Conservation (phyloP, 345 rosid species). For the Eucalyptus pauciflora region DNA sequence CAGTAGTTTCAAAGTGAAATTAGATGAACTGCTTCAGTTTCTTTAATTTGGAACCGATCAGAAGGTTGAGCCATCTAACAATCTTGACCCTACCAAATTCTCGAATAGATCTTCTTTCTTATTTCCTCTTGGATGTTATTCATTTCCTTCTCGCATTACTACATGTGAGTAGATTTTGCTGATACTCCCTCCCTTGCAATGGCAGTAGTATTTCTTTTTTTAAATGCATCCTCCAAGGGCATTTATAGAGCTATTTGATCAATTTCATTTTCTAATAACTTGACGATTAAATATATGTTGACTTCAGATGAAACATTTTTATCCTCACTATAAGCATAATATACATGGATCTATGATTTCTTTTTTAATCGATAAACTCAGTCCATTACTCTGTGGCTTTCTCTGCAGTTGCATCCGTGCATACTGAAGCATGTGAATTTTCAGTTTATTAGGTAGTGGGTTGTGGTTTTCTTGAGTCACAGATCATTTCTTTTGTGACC, state of each 20-base stretch:
- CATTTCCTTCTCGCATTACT: neutral
- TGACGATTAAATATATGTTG: neutral
- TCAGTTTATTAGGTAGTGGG: neutral
- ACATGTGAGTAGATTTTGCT: neutral
- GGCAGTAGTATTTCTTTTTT: neutral
- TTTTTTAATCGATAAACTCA: neutral
- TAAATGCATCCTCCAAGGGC: neutral
- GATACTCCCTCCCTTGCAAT: neutral
- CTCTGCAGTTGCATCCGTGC: neutral
- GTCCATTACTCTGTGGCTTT: neutral
- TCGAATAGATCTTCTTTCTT: neutral
- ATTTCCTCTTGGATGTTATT: neutral
- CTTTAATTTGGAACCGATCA: neutral
- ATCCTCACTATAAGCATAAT: neutral
- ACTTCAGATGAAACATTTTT: neutral
- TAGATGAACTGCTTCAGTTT: neutral
- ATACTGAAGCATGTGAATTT: neutral
- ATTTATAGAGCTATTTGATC: neutral
- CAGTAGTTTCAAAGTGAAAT: neutral
- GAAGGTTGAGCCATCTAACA: neutral
- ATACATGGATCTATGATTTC: neutral
- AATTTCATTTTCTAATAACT: neutral
- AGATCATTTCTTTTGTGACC: neutral
- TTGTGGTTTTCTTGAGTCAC: neutral
- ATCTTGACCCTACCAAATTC: neutral